A percentile compares a stretch with the other conserved stretches of the same genome.
Evolutionary conservation across 2,329 filamentous ascomycete species (phyloP).

Genomic region (Ophiognomonia clavigignenti-juglandacearum): DNA sequence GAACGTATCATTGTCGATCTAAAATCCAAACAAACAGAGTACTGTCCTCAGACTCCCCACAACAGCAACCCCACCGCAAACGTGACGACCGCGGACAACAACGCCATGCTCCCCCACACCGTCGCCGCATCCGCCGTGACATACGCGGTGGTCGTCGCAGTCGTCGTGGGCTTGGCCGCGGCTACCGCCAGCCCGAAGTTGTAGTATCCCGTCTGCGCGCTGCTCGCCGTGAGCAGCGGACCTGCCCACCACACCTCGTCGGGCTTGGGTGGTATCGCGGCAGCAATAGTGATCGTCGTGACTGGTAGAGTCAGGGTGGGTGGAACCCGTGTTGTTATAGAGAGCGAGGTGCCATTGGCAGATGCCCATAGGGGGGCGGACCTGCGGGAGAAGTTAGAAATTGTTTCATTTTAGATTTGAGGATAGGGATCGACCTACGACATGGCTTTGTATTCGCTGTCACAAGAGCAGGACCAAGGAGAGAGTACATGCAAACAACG

Average conservation of each 20-base stretch:
- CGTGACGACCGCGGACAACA: neutral
- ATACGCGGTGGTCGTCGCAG: too few species aligned
- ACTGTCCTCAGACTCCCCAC: neutral
- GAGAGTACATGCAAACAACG: neutral
- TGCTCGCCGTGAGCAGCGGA: neutral
- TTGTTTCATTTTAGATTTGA: neutral
- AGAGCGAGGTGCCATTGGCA: neutral
- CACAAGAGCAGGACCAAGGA: neutral
- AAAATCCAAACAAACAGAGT: too few species aligned
- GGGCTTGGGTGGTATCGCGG: neutral
- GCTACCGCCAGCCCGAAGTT: neutral
- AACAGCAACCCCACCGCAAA: conserved; percentile 1
- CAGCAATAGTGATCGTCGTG: conserved; percentile 3
- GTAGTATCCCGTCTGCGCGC: neutral
- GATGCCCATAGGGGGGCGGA: conserved; percentile 21
- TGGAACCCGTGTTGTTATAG: neutral
- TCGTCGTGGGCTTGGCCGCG: neutral
- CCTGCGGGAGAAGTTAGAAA: conserved; percentile 20
- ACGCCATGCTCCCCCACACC: neutral
- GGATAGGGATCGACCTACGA: conserved; percentile 6
- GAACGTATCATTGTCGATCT: too few species aligned
- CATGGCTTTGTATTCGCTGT: neutral
- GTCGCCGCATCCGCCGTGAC: conserved; percentile 3
- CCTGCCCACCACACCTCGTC: conserved; percentile 1
- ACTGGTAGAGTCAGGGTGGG: conserved; percentile 22